phyloP scores from a whole-genome alignment of 805 yeast genomes.

The Metschnikowia proteae region DNA sequence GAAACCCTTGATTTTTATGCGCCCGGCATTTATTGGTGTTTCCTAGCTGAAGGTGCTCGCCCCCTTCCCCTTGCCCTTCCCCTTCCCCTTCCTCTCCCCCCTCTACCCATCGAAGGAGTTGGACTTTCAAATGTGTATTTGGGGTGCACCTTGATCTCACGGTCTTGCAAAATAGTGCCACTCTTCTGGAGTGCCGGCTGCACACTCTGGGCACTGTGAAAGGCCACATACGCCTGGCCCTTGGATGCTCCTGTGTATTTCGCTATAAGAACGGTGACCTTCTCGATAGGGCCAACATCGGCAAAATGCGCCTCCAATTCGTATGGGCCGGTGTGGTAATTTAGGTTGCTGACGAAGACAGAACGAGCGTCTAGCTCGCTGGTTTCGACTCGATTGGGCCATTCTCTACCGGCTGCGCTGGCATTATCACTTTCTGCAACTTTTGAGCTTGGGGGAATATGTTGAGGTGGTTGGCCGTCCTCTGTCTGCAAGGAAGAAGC shows the following conservation, averaged over 20 bases:
- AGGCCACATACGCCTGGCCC: conserved; percentile 66
- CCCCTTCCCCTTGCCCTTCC: conserved; percentile 28
- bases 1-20: too few relatives aligned
- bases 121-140: conserved; percentile 47
- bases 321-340: conserved; percentile 47
- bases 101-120: not conserved
- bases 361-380: conserved; percentile 49
- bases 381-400: conserved; percentile 1
- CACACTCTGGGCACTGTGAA: conserved; percentile 41
- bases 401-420: not conserved
- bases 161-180: conserved; percentile 42
- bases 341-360: conserved; percentile 51
- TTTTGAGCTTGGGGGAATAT: too few relatives aligned
- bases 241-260: conserved; percentile 44
- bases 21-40: too few relatives aligned
- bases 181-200: conserved; percentile 43
- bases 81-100: conserved; percentile 24
- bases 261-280: conserved; percentile 51
- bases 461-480: too few relatives aligned
- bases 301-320: conserved; percentile 47
- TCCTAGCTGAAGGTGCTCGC: not conserved
- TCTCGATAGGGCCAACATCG: conserved; percentile 42
- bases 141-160: conserved; percentile 44
- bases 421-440: too few relatives aligned
- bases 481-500: too few relatives aligned